Base-by-base conservation (phyloP, 305 asterid genomes). In the Withania somnifera region DNA sequence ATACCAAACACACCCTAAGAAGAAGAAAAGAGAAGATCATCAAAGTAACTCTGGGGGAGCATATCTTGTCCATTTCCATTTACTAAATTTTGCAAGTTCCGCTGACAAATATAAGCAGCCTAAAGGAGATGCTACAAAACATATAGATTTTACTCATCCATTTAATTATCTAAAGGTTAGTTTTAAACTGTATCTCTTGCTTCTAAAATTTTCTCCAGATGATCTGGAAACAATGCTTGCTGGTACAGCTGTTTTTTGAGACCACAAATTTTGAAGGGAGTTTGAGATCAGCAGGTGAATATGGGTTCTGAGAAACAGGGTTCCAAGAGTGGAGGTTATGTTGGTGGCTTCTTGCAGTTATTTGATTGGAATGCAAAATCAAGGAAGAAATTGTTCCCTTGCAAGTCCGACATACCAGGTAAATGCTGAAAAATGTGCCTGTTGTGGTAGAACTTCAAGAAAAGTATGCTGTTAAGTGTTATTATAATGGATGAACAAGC, bases 311-410 rank as follows among this genome's bases (percentile, higher is more conserved):
- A 95, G 83, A 92, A 86, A 88, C 92, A 90, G 47, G 83, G 90
- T 81, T 88, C 93, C 24, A 93, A 87, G 85, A 89, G 88, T 57
- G 97, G 92, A 66, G 90, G 94, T 60, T 91, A 92, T 87, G 94
- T 91, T 51, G 97, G 97, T 71, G 97, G 97, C 71, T 87, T 95
- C 85, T 92, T 94, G 68, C 97, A 95, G 85, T 86, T 93, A 38
- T 93, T 94, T 77, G 98, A 94, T 84, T 95, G 99, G 99, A 93
- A 93, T 79, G 91, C 95, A 45, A 93, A 94, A 88, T 95, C 98
- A 52, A 90, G 93, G 40, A 95, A 94, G 92, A 95, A 94, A 84
- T 84, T 93, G 90, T 92, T 94, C 86, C 85, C 93, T 7, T 90
- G 89, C 93, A 93, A 94, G 89, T 86, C 90, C 32, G 91, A 87